Conservation (phyloP, 2,329 filamentous ascomycete genomes). For the Colletotrichum cereale region DNA sequence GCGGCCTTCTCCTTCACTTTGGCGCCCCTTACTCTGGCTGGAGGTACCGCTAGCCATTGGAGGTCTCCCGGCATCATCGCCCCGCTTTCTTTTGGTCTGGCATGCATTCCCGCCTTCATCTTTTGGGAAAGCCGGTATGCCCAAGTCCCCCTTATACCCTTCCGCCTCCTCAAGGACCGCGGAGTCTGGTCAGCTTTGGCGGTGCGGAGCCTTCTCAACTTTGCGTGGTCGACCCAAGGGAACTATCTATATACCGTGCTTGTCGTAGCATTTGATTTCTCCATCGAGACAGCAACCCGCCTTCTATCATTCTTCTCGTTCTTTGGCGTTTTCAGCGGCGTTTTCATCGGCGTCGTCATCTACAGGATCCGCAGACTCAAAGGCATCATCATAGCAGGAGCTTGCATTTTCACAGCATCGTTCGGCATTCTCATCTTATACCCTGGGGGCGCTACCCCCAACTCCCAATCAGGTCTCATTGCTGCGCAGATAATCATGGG, state of each 20-base stretch:
- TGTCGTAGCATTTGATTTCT: slow-evolving; percentile 68
- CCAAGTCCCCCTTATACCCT: slow-evolving; percentile 67
- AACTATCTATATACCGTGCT: slow-evolving; percentile 72
- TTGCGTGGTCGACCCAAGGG: slow-evolving; percentile 69
- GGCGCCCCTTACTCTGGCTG: slow-evolving; percentile 67
- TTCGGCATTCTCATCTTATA: slow-evolving; percentile 68
- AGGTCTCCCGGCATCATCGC: slow-evolving; percentile 62
- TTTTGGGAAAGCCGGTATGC: slow-evolving; percentile 65
- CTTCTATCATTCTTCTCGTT: slow-evolving; percentile 68
- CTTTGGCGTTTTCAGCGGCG: slow-evolving; percentile 66
- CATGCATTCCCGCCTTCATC: slow-evolving; percentile 62
- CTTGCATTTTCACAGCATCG: slow-evolving; percentile 66
- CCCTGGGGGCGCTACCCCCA: slow-evolving; percentile 59
- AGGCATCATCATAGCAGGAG: slow-evolving; percentile 69
- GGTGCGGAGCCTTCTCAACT: slow-evolving; percentile 63
- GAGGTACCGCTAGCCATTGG: slow-evolving; percentile 63
- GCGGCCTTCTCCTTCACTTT: slow-evolving; percentile 61
- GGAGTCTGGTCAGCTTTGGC: slow-evolving; percentile 71
- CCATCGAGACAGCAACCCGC: slow-evolving; percentile 65
- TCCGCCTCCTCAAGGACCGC: slow-evolving; percentile 69
- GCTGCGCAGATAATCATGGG: slow-evolving; percentile 68
- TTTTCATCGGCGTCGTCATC: slow-evolving; percentile 64
- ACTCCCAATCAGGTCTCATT: slow-evolving; percentile 64
- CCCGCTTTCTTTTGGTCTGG: slow-evolving; percentile 63
- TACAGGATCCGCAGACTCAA: slow-evolving; percentile 67